Evolutionary conservation across 2,329 filamentous ascomycete genomes (phyloP), one percentile per base, ranked within the genome.

Genomic region (Lasiodiplodia hormozganensis): DNA sequence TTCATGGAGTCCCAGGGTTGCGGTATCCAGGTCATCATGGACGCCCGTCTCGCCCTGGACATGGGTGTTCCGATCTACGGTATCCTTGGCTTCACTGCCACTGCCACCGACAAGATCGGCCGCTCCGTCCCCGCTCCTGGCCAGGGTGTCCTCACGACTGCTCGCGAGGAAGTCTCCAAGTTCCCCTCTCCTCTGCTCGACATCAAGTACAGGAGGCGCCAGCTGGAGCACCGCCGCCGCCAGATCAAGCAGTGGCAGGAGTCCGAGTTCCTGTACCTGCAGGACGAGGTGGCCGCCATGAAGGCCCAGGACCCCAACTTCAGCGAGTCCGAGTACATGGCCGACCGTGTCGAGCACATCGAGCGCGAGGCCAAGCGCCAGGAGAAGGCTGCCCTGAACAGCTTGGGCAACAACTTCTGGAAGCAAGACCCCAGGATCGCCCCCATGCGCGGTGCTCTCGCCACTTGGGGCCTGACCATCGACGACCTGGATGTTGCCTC

Each of bases 1-100:
- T 99, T 99, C 86, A 98, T 99, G 96, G 96, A 99, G 83, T 97
- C 96, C 3, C 96, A 99, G 83, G 96, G 96, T 78, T 97, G 94
- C 76, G 96, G 96, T 91, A 90, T 99, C 81, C 96, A 99, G 83
- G 87, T 99, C 76, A 95, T 99, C 82, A 99, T 99, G 96, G 97
- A 93, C 71, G 96, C 95, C 68, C 92, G 92, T 84, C 90, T 99
- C 72, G 96, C 96, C 53, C 85, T 99, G 67, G 96, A 99, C 72
- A 99, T 99, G 96, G 96, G 96, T 81, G 93, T 99, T 31, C 96
- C 96, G 14, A 98, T 99, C 77, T 94, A 99, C 77, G 95, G 95
- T 86, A 89, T 99, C 71, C 84, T 99, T 75, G 96, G 92, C 70
- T 88, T 97, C 77, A 97, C 95, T 52, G 93, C 94, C 52, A 99